A percentile compares a stretch with the other conserved stretches of the same genome.
Conservation (phyloP, 2,329 filamentous ascomycete genomes). For the Fusarium algeriense region DNA sequence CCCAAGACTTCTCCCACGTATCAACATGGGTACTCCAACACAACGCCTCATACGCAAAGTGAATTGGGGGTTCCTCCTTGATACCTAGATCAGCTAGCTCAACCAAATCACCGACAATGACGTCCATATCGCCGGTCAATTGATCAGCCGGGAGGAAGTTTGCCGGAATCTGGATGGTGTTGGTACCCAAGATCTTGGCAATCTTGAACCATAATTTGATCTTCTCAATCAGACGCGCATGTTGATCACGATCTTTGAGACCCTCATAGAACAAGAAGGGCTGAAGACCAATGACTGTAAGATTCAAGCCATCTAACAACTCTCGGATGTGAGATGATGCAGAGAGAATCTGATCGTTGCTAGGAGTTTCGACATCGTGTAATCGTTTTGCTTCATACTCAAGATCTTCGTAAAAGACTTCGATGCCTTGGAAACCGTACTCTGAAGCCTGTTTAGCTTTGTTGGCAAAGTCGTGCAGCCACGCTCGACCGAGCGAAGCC, state of each 20-base stretch:
- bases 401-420: constrained; percentile 16
- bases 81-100: constrained; percentile 7
- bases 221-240: neutral
- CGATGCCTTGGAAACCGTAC: constrained; percentile 15
- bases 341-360: neutral
- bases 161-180: constrained; percentile 18
- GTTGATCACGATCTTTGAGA: neutral
- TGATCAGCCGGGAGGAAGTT: constrained; percentile 21
- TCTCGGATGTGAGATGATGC: neutral
- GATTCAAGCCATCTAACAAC: neutral
- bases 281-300: constrained; percentile 10
- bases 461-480: constrained; percentile 9
- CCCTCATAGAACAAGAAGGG: constrained; percentile 22
- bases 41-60: constrained; percentile 7
- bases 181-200: neutral
- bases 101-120: neutral
- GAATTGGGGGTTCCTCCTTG: neutral
- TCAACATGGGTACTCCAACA: constrained; percentile 18
- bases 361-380: neutral
- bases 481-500: constrained; percentile 14
- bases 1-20: constrained; percentile 20
- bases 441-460: constrained; percentile 2
- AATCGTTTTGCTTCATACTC: constrained; percentile 16
- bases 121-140: constrained; percentile 14
- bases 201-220: constrained; percentile 17